Percentiles rank a stretch among this genome's conserved stretches.
These are phyloP conservation scores for Penicillium canariense DNA, from an alignment of 495 filamentous ascomycete species.

Conservation along the genomic window DNA sequence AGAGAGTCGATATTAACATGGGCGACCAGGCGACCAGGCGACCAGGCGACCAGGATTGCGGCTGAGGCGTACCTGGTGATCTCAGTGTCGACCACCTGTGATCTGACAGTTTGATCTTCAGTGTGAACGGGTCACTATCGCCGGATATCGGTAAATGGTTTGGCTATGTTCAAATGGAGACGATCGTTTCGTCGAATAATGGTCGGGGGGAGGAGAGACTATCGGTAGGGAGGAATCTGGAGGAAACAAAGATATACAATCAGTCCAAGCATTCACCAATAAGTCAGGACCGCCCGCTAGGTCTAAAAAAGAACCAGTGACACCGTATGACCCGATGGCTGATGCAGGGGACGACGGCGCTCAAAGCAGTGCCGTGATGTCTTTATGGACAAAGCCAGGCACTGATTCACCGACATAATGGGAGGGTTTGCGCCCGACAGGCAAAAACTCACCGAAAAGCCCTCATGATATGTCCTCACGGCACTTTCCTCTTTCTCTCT, in stretches of 20 bases:
- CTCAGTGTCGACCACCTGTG: constrained; percentile 8
- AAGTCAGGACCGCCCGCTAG: neutral
- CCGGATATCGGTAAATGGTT: neutral
- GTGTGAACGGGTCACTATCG: neutral
- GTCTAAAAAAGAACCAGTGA: constrained; percentile 28
- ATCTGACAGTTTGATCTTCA: constrained; percentile 7
- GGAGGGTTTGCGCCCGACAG: constrained; percentile 4
- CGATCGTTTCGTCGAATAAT: neutral
- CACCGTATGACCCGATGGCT: constrained; percentile 21
- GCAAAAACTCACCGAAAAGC: constrained; percentile 12
- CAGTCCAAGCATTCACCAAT: constrained; percentile 12
- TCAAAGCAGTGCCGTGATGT: constrained; percentile 15
- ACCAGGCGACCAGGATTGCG: constrained; percentile 8
- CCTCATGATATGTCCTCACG: constrained; percentile 18
- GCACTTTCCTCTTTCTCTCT: no score
- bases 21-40: constrained; percentile 5
- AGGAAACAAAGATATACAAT: constrained; percentile 11
- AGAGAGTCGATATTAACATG: constrained; percentile 6
- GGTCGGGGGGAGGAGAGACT: constrained; percentile 1
- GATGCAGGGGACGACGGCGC: constrained; percentile 22
- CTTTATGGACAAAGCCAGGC: constrained; percentile 21
- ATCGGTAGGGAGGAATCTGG: constrained; percentile 19
- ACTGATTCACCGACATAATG: constrained; percentile 17
- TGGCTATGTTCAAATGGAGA: neutral
- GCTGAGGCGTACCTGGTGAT: constrained; percentile 15